Conservation (phyloP, 371 early-diverging fungal genomes). For the Zychaea mexicana region DNA sequence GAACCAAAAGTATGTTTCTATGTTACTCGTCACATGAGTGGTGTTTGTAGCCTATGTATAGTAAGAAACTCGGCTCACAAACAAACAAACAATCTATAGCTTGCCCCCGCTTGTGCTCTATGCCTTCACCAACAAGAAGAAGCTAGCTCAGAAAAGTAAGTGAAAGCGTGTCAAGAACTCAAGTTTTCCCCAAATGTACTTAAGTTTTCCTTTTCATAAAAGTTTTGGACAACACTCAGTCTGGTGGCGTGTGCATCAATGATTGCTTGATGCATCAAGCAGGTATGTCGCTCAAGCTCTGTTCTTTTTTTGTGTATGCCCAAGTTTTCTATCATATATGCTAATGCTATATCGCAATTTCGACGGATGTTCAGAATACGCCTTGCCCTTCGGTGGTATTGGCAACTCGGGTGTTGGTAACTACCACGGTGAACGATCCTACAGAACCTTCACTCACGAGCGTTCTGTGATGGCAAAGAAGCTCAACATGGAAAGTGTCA, state of each 20-base stretch:
- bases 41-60: too few relatives aligned
- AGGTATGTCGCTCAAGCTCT: slow-evolving; percentile 25
- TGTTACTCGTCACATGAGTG: neutral
- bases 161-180: neutral
- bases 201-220: neutral
- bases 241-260: slow-evolving; percentile 77
- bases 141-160: slow-evolving; percentile 25
- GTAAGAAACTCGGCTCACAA: too few relatives aligned
- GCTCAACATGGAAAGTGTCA: slow-evolving; percentile 33
- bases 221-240: slow-evolving; percentile 62
- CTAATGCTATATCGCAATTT: neutral
- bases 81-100: slow-evolving; percentile 6
- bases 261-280: slow-evolving; percentile 70
- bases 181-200: neutral
- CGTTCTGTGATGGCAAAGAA: slow-evolving; percentile 59
- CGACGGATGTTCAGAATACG: slow-evolving; percentile 29
- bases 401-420: slow-evolving; percentile 79
- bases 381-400: slow-evolving; percentile 83
- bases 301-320: neutral
- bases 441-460: slow-evolving; percentile 76
- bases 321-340: neutral
- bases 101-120: slow-evolving; percentile 31
- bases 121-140: slow-evolving; percentile 28
- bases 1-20: slow-evolving; percentile 25
- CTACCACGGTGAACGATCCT: slow-evolving; percentile 76